Percentiles rank a stretch among this genome's conserved stretches.
phyloP scores from a whole-genome alignment of 257 asterid species.

The Euphrasia confusa region DNA sequence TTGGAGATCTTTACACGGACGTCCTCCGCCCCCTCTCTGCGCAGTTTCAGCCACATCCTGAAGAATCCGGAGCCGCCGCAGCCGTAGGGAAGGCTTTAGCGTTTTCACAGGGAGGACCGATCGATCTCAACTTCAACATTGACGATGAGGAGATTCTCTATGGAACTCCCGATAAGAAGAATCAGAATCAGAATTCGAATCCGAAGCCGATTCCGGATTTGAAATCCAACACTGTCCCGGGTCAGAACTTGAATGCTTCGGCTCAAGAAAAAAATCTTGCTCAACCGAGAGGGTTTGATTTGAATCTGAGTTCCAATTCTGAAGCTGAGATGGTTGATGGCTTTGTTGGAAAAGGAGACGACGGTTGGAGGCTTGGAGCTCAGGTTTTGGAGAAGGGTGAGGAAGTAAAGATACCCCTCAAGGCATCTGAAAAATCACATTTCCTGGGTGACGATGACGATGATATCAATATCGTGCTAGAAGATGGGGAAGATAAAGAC shows the following conservation, averaged over 20 bases:
- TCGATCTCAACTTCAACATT: not conserved
- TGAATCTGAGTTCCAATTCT: not conserved
- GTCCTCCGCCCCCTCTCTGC: slow-evolving; percentile 64
- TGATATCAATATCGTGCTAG: not conserved
- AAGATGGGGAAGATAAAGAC: not conserved
- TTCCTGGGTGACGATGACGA: not conserved
- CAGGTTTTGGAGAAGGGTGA: not conserved
- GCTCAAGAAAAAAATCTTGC: not conserved
- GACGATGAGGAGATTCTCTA: slow-evolving; percentile 3
- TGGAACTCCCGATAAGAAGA: not conserved
- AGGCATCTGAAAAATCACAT: not conserved
- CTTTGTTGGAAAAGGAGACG: not conserved
- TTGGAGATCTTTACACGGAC: slow-evolving; percentile 96
- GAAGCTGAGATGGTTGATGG: not conserved
- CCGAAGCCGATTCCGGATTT: not conserved
- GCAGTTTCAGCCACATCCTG: slow-evolving; percentile 27
- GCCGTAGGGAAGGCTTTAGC: too few relatives aligned
- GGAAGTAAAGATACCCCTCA: not conserved
- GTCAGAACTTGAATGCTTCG: not conserved
- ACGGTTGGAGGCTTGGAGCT: not conserved
- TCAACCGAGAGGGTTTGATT: not conserved
- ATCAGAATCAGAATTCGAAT: not conserved
- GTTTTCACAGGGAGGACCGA: too few relatives aligned
- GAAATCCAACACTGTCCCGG: not conserved
- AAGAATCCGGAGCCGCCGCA: not conserved